Evolutionary conservation across 208 protist species (phyloP).

Genomic region (Leishmania braziliensis): DNA sequence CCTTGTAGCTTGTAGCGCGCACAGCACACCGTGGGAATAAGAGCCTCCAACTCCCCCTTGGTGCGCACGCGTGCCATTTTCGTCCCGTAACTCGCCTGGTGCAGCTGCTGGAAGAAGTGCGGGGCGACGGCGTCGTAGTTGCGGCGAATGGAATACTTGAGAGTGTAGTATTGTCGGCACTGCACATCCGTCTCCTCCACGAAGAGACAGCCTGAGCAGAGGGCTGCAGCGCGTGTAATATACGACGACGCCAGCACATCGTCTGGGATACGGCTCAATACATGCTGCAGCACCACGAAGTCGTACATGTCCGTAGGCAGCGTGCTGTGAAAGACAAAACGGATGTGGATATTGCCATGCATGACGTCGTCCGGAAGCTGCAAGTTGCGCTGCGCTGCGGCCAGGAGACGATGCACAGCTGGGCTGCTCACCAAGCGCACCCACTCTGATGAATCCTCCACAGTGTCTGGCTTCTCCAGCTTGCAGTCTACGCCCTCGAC

Average conservation of each 20-base stretch:
- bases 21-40: slow-evolving; percentile 32
- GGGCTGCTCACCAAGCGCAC: slow-evolving; percentile 39
- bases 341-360: slow-evolving; percentile 16
- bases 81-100: slow-evolving; percentile 41
- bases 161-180: slow-evolving; percentile 65
- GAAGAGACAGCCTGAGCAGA: slow-evolving; percentile 48
- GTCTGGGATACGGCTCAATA: slow-evolving; percentile 41
- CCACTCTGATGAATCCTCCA: slow-evolving; percentile 27
- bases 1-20: slow-evolving; percentile 71
- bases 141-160: slow-evolving; percentile 36
- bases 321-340: slow-evolving; percentile 22
- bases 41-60: slow-evolving; percentile 42
- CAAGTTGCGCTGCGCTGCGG: slow-evolving; percentile 14
- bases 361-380: slow-evolving; percentile 10
- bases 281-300: slow-evolving; percentile 82
- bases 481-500: neutral
- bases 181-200: slow-evolving; percentile 69
- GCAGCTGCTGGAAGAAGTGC: slow-evolving; percentile 53
- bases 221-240: slow-evolving; percentile 14
- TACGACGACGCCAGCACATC: slow-evolving; percentile 31
- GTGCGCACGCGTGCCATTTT: slow-evolving; percentile 38
- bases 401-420: slow-evolving; percentile 29
- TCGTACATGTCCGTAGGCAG: slow-evolving; percentile 40
- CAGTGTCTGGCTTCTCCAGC: neutral
- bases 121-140: slow-evolving; percentile 52